Evolutionary conservation across 371 early-diverging fungal species (phyloP), one percentile per base, ranked within the genome.

Genomic region (Caulochytrium protostelioides): DNA sequence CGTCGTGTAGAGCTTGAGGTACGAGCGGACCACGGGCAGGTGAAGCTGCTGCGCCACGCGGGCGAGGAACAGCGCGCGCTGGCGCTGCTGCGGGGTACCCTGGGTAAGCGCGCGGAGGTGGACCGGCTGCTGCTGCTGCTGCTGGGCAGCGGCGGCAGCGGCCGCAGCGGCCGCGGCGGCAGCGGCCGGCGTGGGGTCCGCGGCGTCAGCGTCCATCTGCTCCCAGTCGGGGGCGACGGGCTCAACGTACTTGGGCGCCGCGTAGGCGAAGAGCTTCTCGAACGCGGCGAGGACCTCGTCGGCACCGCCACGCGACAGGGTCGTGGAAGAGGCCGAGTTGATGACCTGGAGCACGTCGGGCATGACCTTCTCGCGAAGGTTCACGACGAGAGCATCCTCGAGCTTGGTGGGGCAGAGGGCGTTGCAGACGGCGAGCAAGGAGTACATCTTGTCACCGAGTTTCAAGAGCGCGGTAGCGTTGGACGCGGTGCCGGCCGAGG

Each of bases 381-480:
- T 55, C 38, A 62, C 68, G 64, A 87, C 86, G 41, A 87, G 72
- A 55, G 70, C 64, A 54, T 91, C 92, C 52, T 91, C 92, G 29
- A 91, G 56, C 25, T 86, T 72, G 28, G 81, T 81, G n/a, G 90
- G 89, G 45, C 78, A 83, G 28, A 91, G 66, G 16, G 86, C 70
- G 28, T 86, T 74, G 49, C 83, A 82, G 38, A 89, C 75, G 37
- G 86, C 75, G 38, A 91, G 57, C 23, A 91, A 63, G 12, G 86
- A 83, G 46, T 87, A 89, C 81, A 89, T 86, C 52, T 82, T 82
- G 36, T 82, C 84, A n/a, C n/a, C n/a, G n/a, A n/a, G n/a, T n/a
- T n/a, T n/a, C n/a, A n/a, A n/a, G n/a, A n/a, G n/a, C n/a, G n/a
- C n/a, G n/a, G n/a, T n/a, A n/a, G n/a, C n/a, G n/a, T n/a, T n/a